Evolutionary conservation across 805 yeast genomes (phyloP).

Genomic region (Kurtzmaniella fragi): DNA sequence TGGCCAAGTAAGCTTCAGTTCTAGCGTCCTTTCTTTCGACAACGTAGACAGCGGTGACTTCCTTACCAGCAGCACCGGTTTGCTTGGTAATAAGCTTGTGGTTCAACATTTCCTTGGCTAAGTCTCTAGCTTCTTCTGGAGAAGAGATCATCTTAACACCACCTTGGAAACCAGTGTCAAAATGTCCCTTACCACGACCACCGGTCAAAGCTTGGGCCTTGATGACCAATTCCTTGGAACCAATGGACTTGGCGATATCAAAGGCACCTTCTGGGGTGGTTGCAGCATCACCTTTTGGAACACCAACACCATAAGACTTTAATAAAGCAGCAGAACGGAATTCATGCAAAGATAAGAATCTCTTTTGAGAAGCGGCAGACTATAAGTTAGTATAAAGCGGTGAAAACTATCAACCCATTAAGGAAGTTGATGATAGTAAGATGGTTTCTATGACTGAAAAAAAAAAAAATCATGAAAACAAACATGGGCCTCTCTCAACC

Average conservation of each 20-base stretch:
- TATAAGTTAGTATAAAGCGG: constrained; percentile 14
- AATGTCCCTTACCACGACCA: constrained; percentile 99
- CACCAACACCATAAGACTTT: constrained; percentile 78
- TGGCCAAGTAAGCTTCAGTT: constrained; percentile 94
- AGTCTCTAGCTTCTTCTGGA: constrained; percentile 80
- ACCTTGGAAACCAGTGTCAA: constrained; percentile 91
- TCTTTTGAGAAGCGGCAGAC: constrained; percentile 36
- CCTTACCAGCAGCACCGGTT: constrained; percentile 96
- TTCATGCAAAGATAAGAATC: constrained; percentile 90
- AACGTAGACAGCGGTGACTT: constrained; percentile 91
- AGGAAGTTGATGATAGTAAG: no score
- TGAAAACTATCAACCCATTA: no score
- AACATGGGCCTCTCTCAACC: neutral
- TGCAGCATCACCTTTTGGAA: constrained; percentile 90
- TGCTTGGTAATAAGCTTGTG: constrained; percentile 96
- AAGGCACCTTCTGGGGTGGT: constrained; percentile 85
- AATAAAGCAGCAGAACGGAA: constrained; percentile 89
- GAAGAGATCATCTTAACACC: constrained; percentile 89
- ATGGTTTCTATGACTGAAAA: neutral
- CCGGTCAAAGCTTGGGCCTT: constrained; percentile 99
- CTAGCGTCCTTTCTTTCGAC: constrained; percentile 92
- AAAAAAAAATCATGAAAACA: no score
- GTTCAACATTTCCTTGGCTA: constrained; percentile 84
- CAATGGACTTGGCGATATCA: constrained; percentile 71
- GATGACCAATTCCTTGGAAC: constrained; percentile 79